phyloP scores from a whole-genome alignment of 1,139 yeast species.

The Debaryomyces psychrophilus region DNA sequence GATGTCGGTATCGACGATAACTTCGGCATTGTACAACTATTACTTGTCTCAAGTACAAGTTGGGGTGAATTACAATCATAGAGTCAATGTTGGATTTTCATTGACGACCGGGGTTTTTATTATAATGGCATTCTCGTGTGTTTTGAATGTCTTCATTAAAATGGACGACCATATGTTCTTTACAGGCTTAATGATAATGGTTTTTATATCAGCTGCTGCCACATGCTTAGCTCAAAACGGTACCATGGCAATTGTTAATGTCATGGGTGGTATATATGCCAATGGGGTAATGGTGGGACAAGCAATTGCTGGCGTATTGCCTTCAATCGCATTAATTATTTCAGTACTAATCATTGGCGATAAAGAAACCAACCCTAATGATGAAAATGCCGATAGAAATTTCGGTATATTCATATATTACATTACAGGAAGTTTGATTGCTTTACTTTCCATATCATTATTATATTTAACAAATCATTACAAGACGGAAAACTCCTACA shows the following conservation, averaged over 20 bases:
- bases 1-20: slow-evolving; percentile 84
- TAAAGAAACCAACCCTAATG: slow-evolving; percentile 17
- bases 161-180: slow-evolving; percentile 47
- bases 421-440: slow-evolving; percentile 67
- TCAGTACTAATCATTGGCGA: slow-evolving; percentile 55
- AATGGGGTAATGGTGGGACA: slow-evolving; percentile 95
- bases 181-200: slow-evolving; percentile 56
- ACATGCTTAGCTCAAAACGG: slow-evolving; percentile 87
- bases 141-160: slow-evolving; percentile 42
- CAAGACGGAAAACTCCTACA: slow-evolving; percentile 26
- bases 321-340: slow-evolving; percentile 72
- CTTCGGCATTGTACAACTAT: slow-evolving; percentile 63
- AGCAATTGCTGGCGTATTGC: slow-evolving; percentile 90
- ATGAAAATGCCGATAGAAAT: slow-evolving; percentile 36
- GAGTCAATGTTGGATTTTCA: slow-evolving; percentile 63
- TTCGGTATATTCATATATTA: slow-evolving; percentile 66
- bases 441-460: slow-evolving; percentile 49
- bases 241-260: slow-evolving; percentile 82
- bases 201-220: slow-evolving; percentile 62
- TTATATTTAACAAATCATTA: slow-evolving; percentile 36
- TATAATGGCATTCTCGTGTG: slow-evolving; percentile 54
- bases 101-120: slow-evolving; percentile 60
- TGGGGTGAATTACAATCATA: slow-evolving; percentile 59
- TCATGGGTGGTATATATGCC: slow-evolving; percentile 74
- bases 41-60: slow-evolving; percentile 70